These are phyloP conservation scores for Euphorbia celastroides DNA, from an alignment of 441 rosid genomes.

Conservation along the genomic window DNA sequence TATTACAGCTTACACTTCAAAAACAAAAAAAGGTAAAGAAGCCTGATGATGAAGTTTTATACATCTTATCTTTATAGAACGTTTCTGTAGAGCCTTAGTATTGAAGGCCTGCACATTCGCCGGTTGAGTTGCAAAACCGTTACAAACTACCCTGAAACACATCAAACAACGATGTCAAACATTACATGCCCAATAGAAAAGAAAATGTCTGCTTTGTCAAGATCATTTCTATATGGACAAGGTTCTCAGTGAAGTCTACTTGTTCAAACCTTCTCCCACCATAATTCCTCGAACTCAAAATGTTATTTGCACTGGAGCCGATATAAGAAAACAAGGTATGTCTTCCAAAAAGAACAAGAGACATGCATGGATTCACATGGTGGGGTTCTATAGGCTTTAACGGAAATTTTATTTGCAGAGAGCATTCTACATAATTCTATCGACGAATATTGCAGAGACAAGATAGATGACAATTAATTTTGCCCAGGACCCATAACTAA, in stretches of 20 bases:
- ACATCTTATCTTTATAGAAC: background rate
- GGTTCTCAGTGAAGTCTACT: background rate
- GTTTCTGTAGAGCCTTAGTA: conserved; percentile 14
- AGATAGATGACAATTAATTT: background rate
- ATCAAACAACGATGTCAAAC: background rate
- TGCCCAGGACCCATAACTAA: background rate
- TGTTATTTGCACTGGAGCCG: background rate
- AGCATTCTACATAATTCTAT: background rate
- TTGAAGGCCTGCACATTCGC: conserved; percentile 6
- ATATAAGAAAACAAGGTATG: background rate
- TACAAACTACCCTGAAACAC: conserved; percentile 24
- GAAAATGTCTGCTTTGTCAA: background rate
- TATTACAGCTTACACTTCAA: background rate
- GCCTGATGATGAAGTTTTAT: conserved; percentile 1
- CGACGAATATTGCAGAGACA: background rate
- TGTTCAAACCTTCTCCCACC: background rate
- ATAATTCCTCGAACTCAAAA: background rate
- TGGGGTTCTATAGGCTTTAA: background rate
- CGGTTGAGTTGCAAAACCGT: conserved; percentile 17
- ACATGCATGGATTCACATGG: background rate
- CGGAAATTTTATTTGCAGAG: too few relatives aligned
- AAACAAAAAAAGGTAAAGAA: conserved; percentile 7
- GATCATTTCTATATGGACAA: background rate
- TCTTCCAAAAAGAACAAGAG: background rate
- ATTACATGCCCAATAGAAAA: background rate